Evolutionary conservation across 345 rosid species (phyloP), one percentile per base, ranked within the genome.

Genomic region (Syzygium grande): DNA sequence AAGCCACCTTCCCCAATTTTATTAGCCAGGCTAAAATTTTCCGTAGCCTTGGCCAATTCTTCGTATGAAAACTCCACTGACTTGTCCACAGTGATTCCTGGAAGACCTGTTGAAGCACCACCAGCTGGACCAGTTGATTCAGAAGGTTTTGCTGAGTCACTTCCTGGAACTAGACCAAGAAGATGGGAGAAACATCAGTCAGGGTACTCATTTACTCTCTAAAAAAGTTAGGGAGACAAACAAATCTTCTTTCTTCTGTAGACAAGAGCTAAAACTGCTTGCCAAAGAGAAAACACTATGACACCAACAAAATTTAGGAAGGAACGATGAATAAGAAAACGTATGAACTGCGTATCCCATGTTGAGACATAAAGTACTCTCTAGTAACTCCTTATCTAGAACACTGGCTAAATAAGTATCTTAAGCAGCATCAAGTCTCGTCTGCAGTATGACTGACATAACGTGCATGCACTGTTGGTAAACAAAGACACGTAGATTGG

Each of bases 1-100:
- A 96, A 98, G 89, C 99, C 99, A 88, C 99, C 99, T 91, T 94
- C 73, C 19, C 99, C 99, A 30, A 98, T 98, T 94, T 96, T 96
- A 90, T 93, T 95, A 68, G 99, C 94, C 92, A 95, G 43, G 90
- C 93, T 98, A 91, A 98, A 98, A 92, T 92, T 92, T 87, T 95
- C 95, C 27, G 98, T 96, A 49, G 98, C 99, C 90, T 86, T 91
- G 52, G 99, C 95, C 43, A 98, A 99, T 91, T 98, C 99, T 91
- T 98, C 98, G 86, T 94, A 93, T 19, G 98, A 89, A 90, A 96
- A 96, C 91, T 96, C 98, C 77, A 96, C 96, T 5, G 99, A 96
- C 87, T 96, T 96, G 84, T 94, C 97, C 86, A 98, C 97, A 38
- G 96, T 94, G 86, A 98, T 93, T 52, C 95, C 97, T 2, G 95